These are phyloP conservation scores for Pythium brachiatum DNA, from an alignment of 352 stramenopile species.

Conservation along the genomic window DNA sequence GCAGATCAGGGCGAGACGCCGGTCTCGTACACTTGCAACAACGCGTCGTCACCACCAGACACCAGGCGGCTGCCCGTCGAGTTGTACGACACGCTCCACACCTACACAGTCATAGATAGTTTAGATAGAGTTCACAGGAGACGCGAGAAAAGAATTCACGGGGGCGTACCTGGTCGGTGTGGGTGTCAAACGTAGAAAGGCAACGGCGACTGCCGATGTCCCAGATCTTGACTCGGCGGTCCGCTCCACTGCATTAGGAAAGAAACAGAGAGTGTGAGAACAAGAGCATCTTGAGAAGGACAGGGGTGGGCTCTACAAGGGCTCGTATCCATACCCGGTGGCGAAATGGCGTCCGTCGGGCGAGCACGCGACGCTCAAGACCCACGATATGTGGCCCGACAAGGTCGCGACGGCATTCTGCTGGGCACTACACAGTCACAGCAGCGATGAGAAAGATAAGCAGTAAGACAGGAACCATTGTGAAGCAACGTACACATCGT, in stretches of 20 bases:
- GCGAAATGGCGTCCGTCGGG: constrained; percentile 85
- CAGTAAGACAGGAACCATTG: background rate
- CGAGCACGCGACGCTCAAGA: constrained; percentile 83
- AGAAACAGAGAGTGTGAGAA: constrained; percentile 10
- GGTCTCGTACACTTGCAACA: constrained; percentile 90
- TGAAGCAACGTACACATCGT: constrained; percentile 78
- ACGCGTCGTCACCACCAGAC: constrained; percentile 85
- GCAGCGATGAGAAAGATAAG: background rate
- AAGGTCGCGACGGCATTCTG: constrained; percentile 79
- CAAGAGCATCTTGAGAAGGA: background rate
- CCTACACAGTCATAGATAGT: constrained; percentile 32
- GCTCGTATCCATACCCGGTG: constrained; percentile 68
- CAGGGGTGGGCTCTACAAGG: too few species aligned
- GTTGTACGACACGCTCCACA: constrained; percentile 92
- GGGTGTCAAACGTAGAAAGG: constrained; percentile 87
- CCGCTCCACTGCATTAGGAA: constrained; percentile 49
- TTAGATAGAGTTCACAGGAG: background rate
- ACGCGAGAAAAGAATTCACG: background rate
- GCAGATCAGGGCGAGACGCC: constrained; percentile 27
- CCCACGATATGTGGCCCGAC: constrained; percentile 88
- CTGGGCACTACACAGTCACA: constrained; percentile 41
- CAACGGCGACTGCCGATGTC: constrained; percentile 86
- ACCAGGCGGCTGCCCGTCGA: constrained; percentile 78
- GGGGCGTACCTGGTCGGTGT: constrained; percentile 81
- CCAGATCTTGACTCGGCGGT: constrained; percentile 92